These are phyloP conservation scores for Eucalyptus curtisii DNA, from an alignment of 345 rosid species.

Conservation along the genomic window DNA sequence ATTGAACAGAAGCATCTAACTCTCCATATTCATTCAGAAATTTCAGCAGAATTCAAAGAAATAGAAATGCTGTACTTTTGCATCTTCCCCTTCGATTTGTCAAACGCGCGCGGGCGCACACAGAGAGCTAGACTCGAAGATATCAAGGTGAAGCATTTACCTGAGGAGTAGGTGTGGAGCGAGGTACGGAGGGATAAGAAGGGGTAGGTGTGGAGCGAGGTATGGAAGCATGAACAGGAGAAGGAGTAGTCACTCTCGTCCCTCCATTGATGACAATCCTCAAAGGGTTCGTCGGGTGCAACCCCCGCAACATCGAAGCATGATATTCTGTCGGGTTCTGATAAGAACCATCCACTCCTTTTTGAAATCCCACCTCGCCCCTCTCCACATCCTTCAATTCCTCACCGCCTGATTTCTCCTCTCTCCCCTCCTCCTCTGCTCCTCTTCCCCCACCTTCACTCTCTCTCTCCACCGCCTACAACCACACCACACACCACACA, in stretches of 20 bases:
- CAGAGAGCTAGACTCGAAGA: not conserved
- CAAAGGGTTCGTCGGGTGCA: slow-evolving; percentile 81
- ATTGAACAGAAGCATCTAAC: not conserved
- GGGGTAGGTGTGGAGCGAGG: not conserved
- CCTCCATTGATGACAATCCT: slow-evolving; percentile 42
- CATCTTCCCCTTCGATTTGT: not conserved
- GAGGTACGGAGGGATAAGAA: slow-evolving; percentile 29
- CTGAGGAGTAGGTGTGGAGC: slow-evolving; percentile 74
- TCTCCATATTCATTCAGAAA: not conserved
- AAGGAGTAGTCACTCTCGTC: slow-evolving; percentile 27
- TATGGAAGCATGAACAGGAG: slow-evolving; percentile 20
- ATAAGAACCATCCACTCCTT: slow-evolving; percentile 2
- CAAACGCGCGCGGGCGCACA: not conserved
- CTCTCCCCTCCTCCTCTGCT: not conserved
- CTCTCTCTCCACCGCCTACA: slow-evolving; percentile 22
- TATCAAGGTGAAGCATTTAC: slow-evolving; percentile 16
- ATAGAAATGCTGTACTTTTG: not conserved
- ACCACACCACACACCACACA: not conserved
- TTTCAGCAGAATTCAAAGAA: not conserved
- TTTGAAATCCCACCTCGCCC: slow-evolving; percentile 24
- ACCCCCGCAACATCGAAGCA: slow-evolving; percentile 49
- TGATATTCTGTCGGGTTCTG: slow-evolving; percentile 3
- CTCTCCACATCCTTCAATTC: slow-evolving; percentile 32
- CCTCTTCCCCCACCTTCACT: slow-evolving; percentile 5
- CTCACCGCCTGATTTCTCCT: slow-evolving; percentile 12